Evolutionary conservation across 148 eudicot species (phyloP), one percentile per base, ranked within the genome.

Genomic region (Spergularia bocconei): DNA sequence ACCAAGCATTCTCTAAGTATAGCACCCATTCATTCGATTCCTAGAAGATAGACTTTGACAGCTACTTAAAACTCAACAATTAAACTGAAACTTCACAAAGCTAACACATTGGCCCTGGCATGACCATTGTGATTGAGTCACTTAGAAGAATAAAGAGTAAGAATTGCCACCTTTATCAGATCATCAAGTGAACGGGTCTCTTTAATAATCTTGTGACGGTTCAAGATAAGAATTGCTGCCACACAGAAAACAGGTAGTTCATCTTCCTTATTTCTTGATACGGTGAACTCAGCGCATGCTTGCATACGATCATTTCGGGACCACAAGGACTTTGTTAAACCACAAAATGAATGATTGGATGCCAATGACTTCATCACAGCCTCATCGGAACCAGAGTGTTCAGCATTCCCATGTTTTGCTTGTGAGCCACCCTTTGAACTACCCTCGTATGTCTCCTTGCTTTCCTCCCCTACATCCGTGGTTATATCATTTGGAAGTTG

Each of bases 111-210:
- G 8, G 48, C 1, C 48, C 48, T 44, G 10, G 48, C 48, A 44
- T 44, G 48, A 44, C 48, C 48, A 44, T 4, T 44, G 48, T 44
- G 8, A 44, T 23, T 14, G 12, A 77, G 65, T 36, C 25, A 63
- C 14, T 15, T 62, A 12, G 61, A 41, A 77, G 47, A 64, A 63
- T 2, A 23, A 44, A 56, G 19, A 39, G 54, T 61, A 36, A 73
- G 57, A 58, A 38, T 14, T 82, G 81, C 21, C 80, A 87, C 98
- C 98, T 95, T 95, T 77, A 95, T 95, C 63, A 95, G 84, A 85
- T 95, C 98, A 80, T 95, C 98, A 61, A 95, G 87, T 67, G 98
- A 95, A 80, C 57, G 90, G 36, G 98, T 90, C 81, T 89, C 92
- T 83, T 84, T 89, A 77, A 89, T 85, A 78, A 95, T 83, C 75